phyloP scores from a whole-genome alignment of 352 stramenopile species.

The Globisporangium mamillatum region DNA sequence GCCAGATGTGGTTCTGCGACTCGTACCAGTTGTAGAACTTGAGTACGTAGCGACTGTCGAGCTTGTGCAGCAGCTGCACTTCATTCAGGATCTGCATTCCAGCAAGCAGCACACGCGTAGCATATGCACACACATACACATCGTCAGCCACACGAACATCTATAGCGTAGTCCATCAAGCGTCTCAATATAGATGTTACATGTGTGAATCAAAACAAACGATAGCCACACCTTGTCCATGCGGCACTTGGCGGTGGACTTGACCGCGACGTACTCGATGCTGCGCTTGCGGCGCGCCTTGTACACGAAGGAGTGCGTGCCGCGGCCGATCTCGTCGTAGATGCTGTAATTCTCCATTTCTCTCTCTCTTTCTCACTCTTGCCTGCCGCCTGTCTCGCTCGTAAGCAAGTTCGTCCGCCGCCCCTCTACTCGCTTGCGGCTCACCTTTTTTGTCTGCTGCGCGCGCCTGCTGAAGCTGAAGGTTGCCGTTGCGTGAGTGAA shows the following conservation, averaged over 20 bases:
- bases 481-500: background rate
- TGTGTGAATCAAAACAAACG: background rate
- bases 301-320: conserved; percentile 92
- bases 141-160: background rate
- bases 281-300: conserved; percentile 90
- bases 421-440: background rate
- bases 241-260: conserved; percentile 91
- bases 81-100: conserved; percentile 75
- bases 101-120: background rate
- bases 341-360: conserved; percentile 94
- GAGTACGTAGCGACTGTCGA: conserved; percentile 83
- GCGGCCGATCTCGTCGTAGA: conserved; percentile 92
- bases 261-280: conserved; percentile 92
- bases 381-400: background rate
- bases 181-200: conserved; percentile 9
- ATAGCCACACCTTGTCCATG: conserved; percentile 83
- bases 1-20: conserved; percentile 94
- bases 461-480: background rate
- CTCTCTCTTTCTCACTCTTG: background rate
- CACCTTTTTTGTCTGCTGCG: background rate
- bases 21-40: conserved; percentile 96
- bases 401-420: too few species aligned
- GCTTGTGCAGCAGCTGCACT: conserved; percentile 86
- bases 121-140: background rate
- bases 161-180: background rate